Conservation (phyloP, 371 early-diverging fungal species). For the Coemansia sp. region DNA sequence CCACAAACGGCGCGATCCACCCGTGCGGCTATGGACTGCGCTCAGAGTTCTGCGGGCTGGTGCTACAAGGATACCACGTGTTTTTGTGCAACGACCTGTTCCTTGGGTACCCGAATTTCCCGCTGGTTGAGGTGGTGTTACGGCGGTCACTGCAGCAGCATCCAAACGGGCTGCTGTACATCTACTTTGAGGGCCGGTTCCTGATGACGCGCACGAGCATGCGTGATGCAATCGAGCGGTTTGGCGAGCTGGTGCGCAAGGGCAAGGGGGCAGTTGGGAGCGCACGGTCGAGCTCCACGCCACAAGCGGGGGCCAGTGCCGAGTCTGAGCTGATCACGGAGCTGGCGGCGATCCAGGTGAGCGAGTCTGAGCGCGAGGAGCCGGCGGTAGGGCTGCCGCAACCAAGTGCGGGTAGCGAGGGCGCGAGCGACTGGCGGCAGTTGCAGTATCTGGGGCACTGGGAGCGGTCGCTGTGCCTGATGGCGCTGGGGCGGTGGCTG, state of each 20-base stretch:
- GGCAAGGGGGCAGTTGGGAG: conserved; percentile 31
- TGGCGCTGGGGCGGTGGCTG: conserved; percentile 57
- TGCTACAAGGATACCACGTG: conserved; percentile 65
- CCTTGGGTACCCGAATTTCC: conserved; percentile 40
- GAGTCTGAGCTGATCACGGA: conserved; percentile 15
- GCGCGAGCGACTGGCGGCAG: conserved; percentile 67
- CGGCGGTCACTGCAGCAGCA: conserved; percentile 31
- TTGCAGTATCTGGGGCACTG: conserved; percentile 75
- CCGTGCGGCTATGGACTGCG: conserved; percentile 57
- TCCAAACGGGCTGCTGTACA: conserved; percentile 64
- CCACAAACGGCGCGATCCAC: conserved; percentile 8
- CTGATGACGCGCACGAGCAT: conserved; percentile 55
- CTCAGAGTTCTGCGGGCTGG: conserved; percentile 65
- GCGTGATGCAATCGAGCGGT: conserved; percentile 56
- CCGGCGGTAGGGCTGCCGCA: conserved; percentile 1
- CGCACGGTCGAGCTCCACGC: conserved; percentile 2
- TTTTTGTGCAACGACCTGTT: conserved; percentile 65
- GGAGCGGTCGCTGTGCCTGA: conserved; percentile 56
- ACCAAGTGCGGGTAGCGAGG: conserved; percentile 44
- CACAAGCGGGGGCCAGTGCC: not conserved
- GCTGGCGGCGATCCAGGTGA: conserved; percentile 15
- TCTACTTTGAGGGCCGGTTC: conserved; percentile 62
- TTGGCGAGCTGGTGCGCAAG: conserved; percentile 52
- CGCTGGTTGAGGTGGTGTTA: conserved; percentile 35
- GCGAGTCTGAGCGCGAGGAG: not conserved